phyloP scores from a whole-genome alignment of 805 yeast genomes.

The Zygotorulaspora florentina region DNA sequence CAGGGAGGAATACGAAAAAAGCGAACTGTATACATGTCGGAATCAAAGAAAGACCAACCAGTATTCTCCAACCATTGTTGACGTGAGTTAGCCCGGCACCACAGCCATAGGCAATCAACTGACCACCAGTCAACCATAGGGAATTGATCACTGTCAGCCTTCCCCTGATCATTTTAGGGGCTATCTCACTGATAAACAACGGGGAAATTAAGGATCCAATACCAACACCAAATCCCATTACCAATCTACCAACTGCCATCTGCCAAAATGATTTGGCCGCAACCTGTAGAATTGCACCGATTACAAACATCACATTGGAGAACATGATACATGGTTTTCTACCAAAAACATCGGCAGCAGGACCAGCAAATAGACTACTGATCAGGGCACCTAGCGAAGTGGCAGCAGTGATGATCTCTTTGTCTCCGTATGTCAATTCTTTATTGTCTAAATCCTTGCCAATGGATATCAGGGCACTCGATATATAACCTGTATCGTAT shows the following conservation, averaged over 20 bases:
- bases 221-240: conserved; percentile 97
- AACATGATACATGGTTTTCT: conserved; percentile 79
- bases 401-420: conserved; percentile 89
- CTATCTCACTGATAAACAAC: conserved; percentile 83
- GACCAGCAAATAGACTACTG: conserved; percentile 75
- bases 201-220: conserved; percentile 94
- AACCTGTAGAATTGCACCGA: conserved; percentile 83
- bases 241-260: conserved; percentile 86
- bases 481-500: conserved; percentile 95
- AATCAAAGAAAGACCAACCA: conserved; percentile 84
- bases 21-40: conserved; percentile 78
- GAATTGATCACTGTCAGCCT: conserved; percentile 85
- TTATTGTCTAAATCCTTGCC: conserved; percentile 67
- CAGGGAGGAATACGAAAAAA: conserved; percentile 83
- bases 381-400: conserved; percentile 91
- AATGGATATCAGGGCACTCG: conserved; percentile 84
- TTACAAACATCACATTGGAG: conserved; percentile 74
- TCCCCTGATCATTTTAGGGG: conserved; percentile 90
- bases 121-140: conserved; percentile 91
- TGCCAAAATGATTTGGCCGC: conserved; percentile 80
- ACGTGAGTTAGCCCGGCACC: conserved; percentile 81
- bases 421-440: conserved; percentile 65
- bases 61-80: conserved; percentile 84
- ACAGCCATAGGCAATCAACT: conserved; percentile 86
- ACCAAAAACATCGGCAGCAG: conserved; percentile 77